Conservation (phyloP, 306 rosid species). For the Gillenia trifoliata region DNA sequence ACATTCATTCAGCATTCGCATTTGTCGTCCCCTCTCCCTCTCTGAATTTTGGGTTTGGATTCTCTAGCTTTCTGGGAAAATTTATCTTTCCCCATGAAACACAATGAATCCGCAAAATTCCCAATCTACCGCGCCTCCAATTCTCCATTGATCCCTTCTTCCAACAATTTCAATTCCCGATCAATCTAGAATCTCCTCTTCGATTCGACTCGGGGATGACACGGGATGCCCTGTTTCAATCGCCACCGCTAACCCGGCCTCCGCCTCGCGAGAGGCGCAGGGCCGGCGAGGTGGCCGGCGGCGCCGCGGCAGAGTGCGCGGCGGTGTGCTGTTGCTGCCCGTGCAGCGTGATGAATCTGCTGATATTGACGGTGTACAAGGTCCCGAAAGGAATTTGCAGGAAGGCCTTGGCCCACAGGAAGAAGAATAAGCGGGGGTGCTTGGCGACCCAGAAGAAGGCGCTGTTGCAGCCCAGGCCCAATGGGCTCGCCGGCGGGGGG, state of each 20-base stretch:
- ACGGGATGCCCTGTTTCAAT: conserved; percentile 2
- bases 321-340: conserved; percentile 84
- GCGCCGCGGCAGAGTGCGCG: conserved; percentile 66
- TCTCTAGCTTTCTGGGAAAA: background rate
- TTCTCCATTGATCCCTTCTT: background rate
- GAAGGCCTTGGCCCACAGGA: conserved; percentile 36
- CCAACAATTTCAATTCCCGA: background rate
- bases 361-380: conserved; percentile 46
- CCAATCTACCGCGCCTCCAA: background rate
- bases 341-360: conserved; percentile 47
- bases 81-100: background rate
- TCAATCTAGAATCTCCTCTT: background rate
- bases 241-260: conserved; percentile 5
- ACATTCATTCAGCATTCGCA: background rate
- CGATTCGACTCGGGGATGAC: conserved; percentile 9
- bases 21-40: background rate
- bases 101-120: background rate
- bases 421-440: conserved; percentile 18
- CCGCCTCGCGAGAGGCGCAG: conserved; percentile 13
- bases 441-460: conserved; percentile 8
- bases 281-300: conserved; percentile 59
- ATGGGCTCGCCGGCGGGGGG: background rate
- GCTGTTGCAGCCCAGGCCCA: background rate
- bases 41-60: background rate
- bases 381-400: conserved; percentile 46